These are phyloP conservation scores for Fraxinus xanthoxyloides DNA, from an alignment of 305 asterid species.

Conservation along the genomic window DNA sequence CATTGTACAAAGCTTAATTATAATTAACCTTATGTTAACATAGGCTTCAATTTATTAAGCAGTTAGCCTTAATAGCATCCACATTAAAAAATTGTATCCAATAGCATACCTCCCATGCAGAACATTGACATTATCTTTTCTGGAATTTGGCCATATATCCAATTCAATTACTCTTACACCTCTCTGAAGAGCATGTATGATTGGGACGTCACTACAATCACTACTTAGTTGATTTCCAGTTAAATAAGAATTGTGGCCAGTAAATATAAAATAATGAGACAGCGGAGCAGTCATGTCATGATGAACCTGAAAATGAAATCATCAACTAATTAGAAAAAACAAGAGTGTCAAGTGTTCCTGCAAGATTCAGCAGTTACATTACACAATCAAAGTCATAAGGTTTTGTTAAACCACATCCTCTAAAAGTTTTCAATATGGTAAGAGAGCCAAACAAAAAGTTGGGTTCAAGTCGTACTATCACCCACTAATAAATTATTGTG, in stretches of 20 bases:
- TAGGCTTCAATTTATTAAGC: conserved; percentile 1
- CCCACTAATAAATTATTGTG: background rate
- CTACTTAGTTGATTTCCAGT: conserved; percentile 97
- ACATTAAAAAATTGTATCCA: conserved; percentile 6
- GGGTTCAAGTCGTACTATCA: background rate
- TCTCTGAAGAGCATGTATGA: conserved; percentile 64
- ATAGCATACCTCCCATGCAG: conserved; percentile 83
- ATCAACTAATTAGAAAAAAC: background rate
- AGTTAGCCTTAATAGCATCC: conserved; percentile 1
- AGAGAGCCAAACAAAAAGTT: background rate
- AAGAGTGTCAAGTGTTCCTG: background rate
- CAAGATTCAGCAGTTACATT: background rate
- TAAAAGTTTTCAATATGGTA: background rate
- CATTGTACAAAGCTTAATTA: background rate
- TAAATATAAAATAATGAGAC: conserved; percentile 87
- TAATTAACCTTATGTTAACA: background rate
- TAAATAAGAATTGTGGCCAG: conserved; percentile 93
- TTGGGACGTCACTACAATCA: conserved; percentile 88
- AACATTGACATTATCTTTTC: conserved; percentile 67
- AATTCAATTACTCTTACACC: conserved; percentile 92
- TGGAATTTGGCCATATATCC: conserved; percentile 97
- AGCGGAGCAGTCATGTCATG: conserved; percentile 92
- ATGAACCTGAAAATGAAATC: conserved; percentile 67
- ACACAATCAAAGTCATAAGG: background rate
- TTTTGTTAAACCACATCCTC: background rate